These are phyloP conservation scores for Thielaviopsis punctulata DNA, from an alignment of 2,329 filamentous ascomycete genomes.

Conservation along the genomic window DNA sequence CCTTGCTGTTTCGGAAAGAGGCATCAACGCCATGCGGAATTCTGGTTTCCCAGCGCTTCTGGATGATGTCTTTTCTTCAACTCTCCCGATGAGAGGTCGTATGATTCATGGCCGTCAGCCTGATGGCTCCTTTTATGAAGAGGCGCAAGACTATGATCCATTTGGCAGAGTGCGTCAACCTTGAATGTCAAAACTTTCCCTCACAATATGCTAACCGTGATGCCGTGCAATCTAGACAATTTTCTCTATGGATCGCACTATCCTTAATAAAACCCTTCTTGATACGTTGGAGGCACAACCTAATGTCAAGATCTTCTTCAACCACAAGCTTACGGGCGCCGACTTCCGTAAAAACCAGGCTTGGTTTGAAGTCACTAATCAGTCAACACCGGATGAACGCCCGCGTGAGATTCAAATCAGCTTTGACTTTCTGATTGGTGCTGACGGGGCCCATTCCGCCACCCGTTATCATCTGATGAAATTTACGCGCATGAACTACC, in stretches of 20 bases:
- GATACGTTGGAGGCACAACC: slow-evolving; percentile 68
- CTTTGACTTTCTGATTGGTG: slow-evolving; percentile 90
- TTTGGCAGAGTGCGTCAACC: slow-evolving; percentile 56
- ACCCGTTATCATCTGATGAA: slow-evolving; percentile 94
- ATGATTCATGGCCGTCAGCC: slow-evolving; percentile 74
- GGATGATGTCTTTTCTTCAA: slow-evolving; percentile 54
- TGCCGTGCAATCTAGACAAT: slow-evolving; percentile 52
- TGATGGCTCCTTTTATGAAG: slow-evolving; percentile 52
- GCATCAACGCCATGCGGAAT: slow-evolving; percentile 70
- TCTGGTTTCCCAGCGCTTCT: slow-evolving; percentile 51
- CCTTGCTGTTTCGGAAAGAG: slow-evolving; percentile 79
- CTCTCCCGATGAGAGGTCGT: slow-evolving; percentile 84
- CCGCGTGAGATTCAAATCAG: slow-evolving; percentile 57
- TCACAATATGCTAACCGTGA: not conserved
- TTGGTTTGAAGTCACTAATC: slow-evolving; percentile 55
- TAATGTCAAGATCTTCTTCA: slow-evolving; percentile 85
- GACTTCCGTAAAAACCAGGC: slow-evolving; percentile 66
- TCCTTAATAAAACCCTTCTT: slow-evolving; percentile 67
- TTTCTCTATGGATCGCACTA: slow-evolving; percentile 68
- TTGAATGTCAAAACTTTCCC: not conserved
- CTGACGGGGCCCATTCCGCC: slow-evolving; percentile 86
- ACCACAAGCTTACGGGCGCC: slow-evolving; percentile 80
- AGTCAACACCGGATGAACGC: slow-evolving; percentile 18
- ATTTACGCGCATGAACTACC: slow-evolving; percentile 73
- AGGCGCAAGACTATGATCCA: slow-evolving; percentile 77